phyloP scores from a whole-genome alignment of 2,329 filamentous ascomycete species.

The Aspergillus sp. region DNA sequence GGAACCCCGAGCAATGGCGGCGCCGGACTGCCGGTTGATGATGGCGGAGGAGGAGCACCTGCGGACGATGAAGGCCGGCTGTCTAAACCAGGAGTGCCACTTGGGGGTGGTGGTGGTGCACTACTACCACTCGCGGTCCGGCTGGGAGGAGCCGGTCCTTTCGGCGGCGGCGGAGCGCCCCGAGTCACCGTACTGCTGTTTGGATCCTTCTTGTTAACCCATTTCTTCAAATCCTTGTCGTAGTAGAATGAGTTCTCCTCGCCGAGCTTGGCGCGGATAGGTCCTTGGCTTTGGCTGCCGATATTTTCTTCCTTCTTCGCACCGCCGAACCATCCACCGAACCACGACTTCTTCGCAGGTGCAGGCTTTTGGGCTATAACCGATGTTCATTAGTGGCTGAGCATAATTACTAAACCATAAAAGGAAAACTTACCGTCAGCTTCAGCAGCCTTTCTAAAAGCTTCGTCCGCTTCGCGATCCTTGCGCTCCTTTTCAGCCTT shows the following conservation, averaged over 20 bases:
- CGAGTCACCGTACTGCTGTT: constrained; percentile 58
- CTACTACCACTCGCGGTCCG: constrained; percentile 55
- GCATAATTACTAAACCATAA: background rate
- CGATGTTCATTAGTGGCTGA: constrained; percentile 49
- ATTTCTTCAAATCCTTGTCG: constrained; percentile 93
- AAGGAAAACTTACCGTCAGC: constrained; percentile 52
- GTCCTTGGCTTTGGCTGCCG: constrained; percentile 40
- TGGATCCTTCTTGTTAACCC: constrained; percentile 93
- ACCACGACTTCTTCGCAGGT: constrained; percentile 62
- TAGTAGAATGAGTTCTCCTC: constrained; percentile 93
- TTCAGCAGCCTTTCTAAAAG: constrained; percentile 80
- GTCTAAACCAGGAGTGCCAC: constrained; percentile 19
- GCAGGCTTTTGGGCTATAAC: constrained; percentile 37
- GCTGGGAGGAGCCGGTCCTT: constrained; percentile 51
- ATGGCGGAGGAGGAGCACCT: constrained; percentile 25
- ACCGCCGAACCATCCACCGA: constrained; percentile 79
- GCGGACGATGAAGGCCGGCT: constrained; percentile 36
- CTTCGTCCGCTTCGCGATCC: constrained; percentile 78
- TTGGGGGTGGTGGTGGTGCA: constrained; percentile 48
- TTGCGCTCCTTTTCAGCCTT: constrained; percentile 65
- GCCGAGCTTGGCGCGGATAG: constrained; percentile 90
- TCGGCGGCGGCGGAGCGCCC: constrained; percentile 78
- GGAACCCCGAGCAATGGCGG: constrained; percentile 28
- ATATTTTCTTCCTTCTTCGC: constrained; percentile 55
- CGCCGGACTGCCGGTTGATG: constrained; percentile 33